These are phyloP conservation scores for Tuber borchii DNA, from an alignment of 495 filamentous ascomycete genomes.

Conservation along the genomic window DNA sequence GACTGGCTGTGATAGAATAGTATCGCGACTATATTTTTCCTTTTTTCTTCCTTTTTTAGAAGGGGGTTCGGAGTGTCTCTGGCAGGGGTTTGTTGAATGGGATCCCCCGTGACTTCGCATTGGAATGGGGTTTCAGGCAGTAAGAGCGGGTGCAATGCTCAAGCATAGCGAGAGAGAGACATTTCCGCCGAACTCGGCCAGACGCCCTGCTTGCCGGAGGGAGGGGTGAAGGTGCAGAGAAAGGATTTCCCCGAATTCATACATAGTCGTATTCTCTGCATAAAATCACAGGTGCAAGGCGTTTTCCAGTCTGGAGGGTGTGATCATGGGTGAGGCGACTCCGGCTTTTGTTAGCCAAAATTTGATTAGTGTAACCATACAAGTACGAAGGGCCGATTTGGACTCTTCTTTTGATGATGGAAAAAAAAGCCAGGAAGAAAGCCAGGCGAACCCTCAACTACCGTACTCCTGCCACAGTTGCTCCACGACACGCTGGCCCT, in stretches of 20 bases:
- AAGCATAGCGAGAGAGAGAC: not conserved
- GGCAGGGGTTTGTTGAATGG: not conserved
- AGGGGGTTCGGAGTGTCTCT: not conserved
- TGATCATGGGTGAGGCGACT: not conserved
- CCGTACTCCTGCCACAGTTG: not conserved
- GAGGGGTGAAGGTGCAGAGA: not conserved
- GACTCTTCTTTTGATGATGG: not conserved
- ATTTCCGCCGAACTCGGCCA: not conserved
- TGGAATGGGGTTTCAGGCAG: not conserved
- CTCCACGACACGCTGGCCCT: not conserved
- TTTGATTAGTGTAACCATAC: not conserved
- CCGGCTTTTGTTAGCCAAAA: not conserved
- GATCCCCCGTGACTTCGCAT: not conserved
- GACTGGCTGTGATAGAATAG: not conserved
- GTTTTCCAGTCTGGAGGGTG: not conserved
- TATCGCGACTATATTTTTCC: not conserved
- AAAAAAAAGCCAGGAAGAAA: too few relatives aligned
- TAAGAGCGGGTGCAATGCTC: not conserved
- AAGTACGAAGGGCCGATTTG: not conserved
- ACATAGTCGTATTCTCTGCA: not conserved
- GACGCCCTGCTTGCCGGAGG: not conserved
- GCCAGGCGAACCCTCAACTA: not conserved
- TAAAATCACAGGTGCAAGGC: not conserved
- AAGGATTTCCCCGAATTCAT: not conserved
- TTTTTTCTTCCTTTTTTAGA: not conserved